Base-by-base conservation (phyloP, 805 yeast genomes). In the Kluyveromyces wickerhamii region DNA sequence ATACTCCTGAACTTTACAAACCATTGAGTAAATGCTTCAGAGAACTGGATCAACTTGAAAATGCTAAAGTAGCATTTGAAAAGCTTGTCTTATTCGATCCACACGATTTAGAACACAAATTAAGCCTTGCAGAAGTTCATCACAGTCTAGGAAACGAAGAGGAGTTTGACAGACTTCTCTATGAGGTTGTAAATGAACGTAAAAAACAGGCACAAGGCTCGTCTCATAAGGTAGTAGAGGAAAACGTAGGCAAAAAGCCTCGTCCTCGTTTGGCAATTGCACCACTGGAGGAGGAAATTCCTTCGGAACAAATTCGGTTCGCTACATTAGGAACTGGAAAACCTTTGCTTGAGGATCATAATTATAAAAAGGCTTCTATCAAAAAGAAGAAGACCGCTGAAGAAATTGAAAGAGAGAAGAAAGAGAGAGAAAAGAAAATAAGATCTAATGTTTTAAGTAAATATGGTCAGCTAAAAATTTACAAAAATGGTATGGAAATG, bases 101-200 rank as follows among this genome's bases (percentile, higher is more conserved):
- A 0, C 66, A 67, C 7, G 77, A 85, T 45, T 59, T 82, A 21
- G 95, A 87, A 41, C 72, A 79, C 8, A 76, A 81, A 47, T 67
- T 88, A 19, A 79, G 83, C 0, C 63, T 92, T 17, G 94, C 92
- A 0, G 97, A 92, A 59, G 74, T 86, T 1, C 72, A 77, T 40
- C 84, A 79, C 43, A 76, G 77, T 48, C 54, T 77, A 10, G 80
- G 77, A 11, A 77, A 78, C 28, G 63, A 66, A 18, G 77, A 70
- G 8, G 66, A 66, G n/a, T 78, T 86, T 8, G 67, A 71, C 16
- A 48, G 55, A 15, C 55, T 81, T 15, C 60, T 79, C 35, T 62
- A 62, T 14, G 80, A 77, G 41, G 81, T 79, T 0, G 63, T 59
- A 8, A 59, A 65, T n/a, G 58, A 61, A 14, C 59, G 67, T 34